Percentiles rank a stretch among this genome's conserved stretches.
Conservation (phyloP, 306 rosid genomes). For the Erythrophleum fordii region DNA sequence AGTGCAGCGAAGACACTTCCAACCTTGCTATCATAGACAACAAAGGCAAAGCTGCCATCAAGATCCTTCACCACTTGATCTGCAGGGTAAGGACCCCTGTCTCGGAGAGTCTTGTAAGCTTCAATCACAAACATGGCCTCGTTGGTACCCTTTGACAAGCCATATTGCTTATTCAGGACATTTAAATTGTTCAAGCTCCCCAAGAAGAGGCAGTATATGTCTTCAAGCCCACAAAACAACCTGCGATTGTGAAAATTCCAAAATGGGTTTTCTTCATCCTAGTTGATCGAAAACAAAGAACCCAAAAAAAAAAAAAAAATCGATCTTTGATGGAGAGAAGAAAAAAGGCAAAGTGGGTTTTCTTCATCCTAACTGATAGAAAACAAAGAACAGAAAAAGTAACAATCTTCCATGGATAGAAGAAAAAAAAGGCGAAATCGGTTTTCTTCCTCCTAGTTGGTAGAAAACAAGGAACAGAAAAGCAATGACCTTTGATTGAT, state of each 20-base stretch:
- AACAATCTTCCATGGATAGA: background rate
- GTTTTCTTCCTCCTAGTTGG: too few species aligned
- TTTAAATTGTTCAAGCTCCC: conserved; percentile 84
- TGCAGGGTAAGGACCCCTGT: conserved; percentile 96
- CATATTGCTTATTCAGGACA: conserved; percentile 71
- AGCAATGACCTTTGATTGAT: background rate
- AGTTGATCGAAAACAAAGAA: background rate
- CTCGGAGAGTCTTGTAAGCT: conserved; percentile 89
- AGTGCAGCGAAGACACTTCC: conserved; percentile 91
- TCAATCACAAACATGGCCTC: conserved; percentile 94
- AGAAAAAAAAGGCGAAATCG: background rate
- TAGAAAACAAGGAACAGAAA: background rate
- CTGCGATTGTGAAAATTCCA: conserved; percentile 40
- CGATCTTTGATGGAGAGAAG: background rate
- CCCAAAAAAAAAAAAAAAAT: background rate
- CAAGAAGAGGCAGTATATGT: conserved; percentile 80
- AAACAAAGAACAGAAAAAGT: background rate
- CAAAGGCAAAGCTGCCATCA: conserved; percentile 96
- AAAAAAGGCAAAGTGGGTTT: background rate
- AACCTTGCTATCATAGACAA: conserved; percentile 87
- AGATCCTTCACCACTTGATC: conserved; percentile 95
- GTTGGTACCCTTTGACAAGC: conserved; percentile 63
- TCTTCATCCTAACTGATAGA: background rate
- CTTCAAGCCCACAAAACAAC: conserved; percentile 88
- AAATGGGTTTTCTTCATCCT: background rate